These are phyloP conservation scores for Candida sp. DNA, from an alignment of 1,139 yeast genomes.

Conservation along the genomic window DNA sequence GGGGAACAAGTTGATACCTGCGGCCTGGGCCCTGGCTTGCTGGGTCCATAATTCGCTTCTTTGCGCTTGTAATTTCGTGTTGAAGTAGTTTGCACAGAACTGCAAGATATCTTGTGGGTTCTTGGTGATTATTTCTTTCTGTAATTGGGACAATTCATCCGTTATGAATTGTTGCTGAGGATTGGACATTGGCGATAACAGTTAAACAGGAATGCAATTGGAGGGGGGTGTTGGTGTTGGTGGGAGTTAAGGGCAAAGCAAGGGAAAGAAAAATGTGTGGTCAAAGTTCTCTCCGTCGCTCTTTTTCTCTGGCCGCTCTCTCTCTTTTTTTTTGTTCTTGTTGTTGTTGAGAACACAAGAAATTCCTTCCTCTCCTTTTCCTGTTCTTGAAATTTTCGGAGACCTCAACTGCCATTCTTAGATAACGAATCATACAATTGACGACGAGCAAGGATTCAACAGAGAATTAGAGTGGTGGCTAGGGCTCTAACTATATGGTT, in stretches of 20 bases:
- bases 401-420: too few species aligned
- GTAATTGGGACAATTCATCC: conserved; percentile 65
- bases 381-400: too few species aligned
- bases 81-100: conserved; percentile 77
- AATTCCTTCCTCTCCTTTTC: neutral
- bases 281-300: conserved; percentile 1
- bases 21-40: conserved; percentile 53
- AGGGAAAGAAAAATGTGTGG: conserved; percentile 3
- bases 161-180: conserved; percentile 19
- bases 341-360: neutral
- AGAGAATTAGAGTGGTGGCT: too few species aligned
- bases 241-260: neutral
- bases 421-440: too few species aligned
- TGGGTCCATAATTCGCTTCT: conserved; percentile 59
- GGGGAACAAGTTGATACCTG: conserved; percentile 59
- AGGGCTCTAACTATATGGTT: too few species aligned
- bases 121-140: conserved; percentile 61
- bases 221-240: neutral
- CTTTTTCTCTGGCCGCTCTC: neutral
- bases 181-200: conserved; percentile 6
- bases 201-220: neutral
- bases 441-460: too few species aligned
- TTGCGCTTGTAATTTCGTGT: conserved; percentile 62
- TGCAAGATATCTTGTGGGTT: conserved; percentile 74
- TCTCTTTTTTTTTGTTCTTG: neutral